Evolutionary conservation across 2,329 filamentous ascomycete species (phyloP), one percentile per base, ranked within the genome.

Genomic region (Ophiostoma novo-ulmi): DNA sequence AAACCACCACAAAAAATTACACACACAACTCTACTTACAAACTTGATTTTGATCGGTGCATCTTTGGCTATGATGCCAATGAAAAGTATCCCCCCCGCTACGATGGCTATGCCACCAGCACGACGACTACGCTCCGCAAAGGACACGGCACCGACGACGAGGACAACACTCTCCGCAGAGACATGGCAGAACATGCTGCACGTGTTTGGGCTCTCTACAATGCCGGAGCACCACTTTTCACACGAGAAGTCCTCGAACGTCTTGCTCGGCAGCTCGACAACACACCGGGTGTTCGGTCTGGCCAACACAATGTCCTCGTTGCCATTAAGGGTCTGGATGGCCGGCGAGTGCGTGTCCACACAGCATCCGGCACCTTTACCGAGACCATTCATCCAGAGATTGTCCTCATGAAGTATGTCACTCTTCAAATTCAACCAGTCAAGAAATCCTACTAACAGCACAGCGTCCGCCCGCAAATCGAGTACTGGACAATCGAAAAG

Each of bases 401-500:
- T 70, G 72, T 74, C 20, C 36, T 72, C 10, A 55, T 74, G 14
- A 73, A 73, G 72, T 74, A 14, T 3, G 67, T 70, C 17, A 7
- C n/a, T 61, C 55, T 35, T 17, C 26, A 5, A 14, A 3, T 61
- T 14, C 36, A 39, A 8, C 26, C 8, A 36, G 14, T 13, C 26
- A 20, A 39, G 52, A 39, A 69, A 35, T 5, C 14, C 26, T 55
- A n/a, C 44, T 48, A 48, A 48, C 44, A 17, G 17, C 11, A 20
- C 69, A 74, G 70, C 38, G 61, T 70, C n/a, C 31, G 38, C 31
- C 73, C 73, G 20, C 31, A 61, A 31, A 72, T 74, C 39, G 66
- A 72, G 10, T 74, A 74, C 69, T 73, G 73, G 73, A 67, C 39
- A 17, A 69, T 73, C 8, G 72, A 74, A 39, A 72, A 71, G 55